Conservation (phyloP, 2,329 filamentous ascomycete genomes). For the Trichoderma breve region DNA sequence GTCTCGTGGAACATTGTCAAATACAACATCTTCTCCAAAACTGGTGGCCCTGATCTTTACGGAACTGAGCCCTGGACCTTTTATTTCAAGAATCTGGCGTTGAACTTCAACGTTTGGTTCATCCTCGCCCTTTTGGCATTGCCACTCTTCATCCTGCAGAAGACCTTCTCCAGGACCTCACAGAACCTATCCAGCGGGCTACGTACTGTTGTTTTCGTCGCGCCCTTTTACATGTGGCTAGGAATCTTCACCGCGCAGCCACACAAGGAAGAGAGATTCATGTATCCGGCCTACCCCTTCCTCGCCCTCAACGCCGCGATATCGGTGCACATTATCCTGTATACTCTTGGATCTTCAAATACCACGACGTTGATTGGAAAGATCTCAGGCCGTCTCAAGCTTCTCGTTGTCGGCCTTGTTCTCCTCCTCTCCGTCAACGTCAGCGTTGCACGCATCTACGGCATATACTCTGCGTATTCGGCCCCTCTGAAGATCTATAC, state of each 20-base stretch:
- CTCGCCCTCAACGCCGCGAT: conserved; percentile 86
- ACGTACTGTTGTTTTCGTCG: conserved; percentile 72
- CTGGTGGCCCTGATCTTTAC: conserved; percentile 85
- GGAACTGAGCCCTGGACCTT: conserved; percentile 97
- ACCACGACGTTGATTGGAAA: conserved; percentile 65
- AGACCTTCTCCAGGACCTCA: conserved; percentile 58
- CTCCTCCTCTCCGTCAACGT: conserved; percentile 64
- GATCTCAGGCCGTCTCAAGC: conserved; percentile 73
- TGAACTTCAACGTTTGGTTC: conserved; percentile 98
- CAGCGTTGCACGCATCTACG: conserved; percentile 69
- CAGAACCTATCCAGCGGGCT: conserved; percentile 68
- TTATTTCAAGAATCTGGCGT: conserved; percentile 82
- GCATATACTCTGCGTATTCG: conserved; percentile 76
- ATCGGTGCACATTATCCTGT: conserved; percentile 75
- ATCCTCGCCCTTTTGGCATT: conserved; percentile 70
- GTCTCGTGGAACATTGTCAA: conserved; percentile 91
- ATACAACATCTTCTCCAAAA: conserved; percentile 88
- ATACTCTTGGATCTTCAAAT: conserved; percentile 68
- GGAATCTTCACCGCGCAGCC: conserved; percentile 87
- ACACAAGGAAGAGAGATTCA: conserved; percentile 97
- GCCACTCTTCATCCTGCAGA: conserved; percentile 74
- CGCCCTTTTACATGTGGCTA: conserved; percentile 94
- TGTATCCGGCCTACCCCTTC: conserved; percentile 95
- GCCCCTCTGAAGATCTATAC: conserved; percentile 73
- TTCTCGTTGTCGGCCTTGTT: conserved; percentile 58